Percentiles rank a stretch among this genome's conserved stretches.
Conservation (phyloP, 2,329 filamentous ascomycete species). For the Sclerotinia subarctica region DNA sequence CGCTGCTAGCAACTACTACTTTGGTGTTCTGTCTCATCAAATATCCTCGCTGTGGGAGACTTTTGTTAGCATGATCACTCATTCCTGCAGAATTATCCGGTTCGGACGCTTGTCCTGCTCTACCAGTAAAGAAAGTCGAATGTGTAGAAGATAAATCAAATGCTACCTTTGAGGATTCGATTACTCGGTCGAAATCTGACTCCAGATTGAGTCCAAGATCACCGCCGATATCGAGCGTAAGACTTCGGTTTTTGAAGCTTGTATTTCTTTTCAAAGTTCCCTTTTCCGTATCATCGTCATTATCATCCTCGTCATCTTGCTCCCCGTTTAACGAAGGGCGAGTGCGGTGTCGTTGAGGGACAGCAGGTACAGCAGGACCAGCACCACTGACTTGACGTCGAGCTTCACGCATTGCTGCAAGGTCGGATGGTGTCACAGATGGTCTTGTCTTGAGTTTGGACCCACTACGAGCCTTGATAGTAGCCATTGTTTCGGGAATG, state of each 20-base stretch:
- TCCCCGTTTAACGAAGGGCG: slow-evolving; percentile 51
- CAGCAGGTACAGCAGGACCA: slow-evolving; percentile 56
- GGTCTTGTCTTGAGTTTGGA: slow-evolving; percentile 85
- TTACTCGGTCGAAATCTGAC: slow-evolving; percentile 89
- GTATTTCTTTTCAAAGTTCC: slow-evolving; percentile 52
- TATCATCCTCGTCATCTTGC: slow-evolving; percentile 30
- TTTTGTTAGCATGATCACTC: slow-evolving; percentile 58
- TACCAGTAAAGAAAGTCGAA: slow-evolving; percentile 24
- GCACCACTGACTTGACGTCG: slow-evolving; percentile 82
- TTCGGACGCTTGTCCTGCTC: slow-evolving; percentile 48
- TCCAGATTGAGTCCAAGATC: slow-evolving; percentile 85
- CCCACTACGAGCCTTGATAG: slow-evolving; percentile 77
- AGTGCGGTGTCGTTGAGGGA: slow-evolving; percentile 59
- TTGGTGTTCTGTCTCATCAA: slow-evolving; percentile 99
- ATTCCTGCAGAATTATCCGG: slow-evolving; percentile 16
- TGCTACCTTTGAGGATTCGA: slow-evolving; percentile 94
- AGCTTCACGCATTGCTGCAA: slow-evolving; percentile 79
- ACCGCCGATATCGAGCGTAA: slow-evolving; percentile 69
- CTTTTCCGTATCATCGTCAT: slow-evolving; percentile 33
- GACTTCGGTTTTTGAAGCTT: slow-evolving; percentile 76
- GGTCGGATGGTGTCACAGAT: slow-evolving; percentile 82
- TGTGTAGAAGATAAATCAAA: slow-evolving; percentile 41
- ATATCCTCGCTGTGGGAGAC: slow-evolving; percentile 80
- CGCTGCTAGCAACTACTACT: slow-evolving; percentile 80
- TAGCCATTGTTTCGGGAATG: slow-evolving; percentile 79